A percentile compares a stretch with the other conserved stretches of the same genome.
phyloP scores from a whole-genome alignment of 2,329 filamentous ascomycete species.

The Aspergillus sergii region DNA sequence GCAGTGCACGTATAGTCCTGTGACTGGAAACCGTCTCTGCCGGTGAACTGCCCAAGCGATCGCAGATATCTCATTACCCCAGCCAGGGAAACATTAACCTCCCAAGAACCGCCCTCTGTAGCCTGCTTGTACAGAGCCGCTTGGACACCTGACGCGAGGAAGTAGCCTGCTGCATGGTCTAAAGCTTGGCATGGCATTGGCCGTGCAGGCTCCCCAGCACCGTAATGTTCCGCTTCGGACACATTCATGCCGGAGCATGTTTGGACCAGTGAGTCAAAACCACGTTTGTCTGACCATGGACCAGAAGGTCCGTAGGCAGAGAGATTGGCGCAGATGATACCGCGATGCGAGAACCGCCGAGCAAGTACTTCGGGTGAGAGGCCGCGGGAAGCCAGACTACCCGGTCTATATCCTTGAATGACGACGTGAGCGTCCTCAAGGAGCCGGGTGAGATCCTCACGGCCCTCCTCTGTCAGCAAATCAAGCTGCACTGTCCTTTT shows the following conservation, averaged over 20 bases:
- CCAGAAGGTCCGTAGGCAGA: constrained; percentile 56
- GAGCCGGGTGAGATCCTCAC: constrained; percentile 30
- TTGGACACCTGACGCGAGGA: constrained; percentile 57
- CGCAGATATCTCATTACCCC: constrained; percentile 60
- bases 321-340: constrained; percentile 55
- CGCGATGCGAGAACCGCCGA: constrained; percentile 38
- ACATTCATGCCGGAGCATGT: constrained; percentile 60
- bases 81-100: constrained; percentile 59
- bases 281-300: constrained; percentile 51
- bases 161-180: constrained; percentile 59
- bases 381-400: constrained; percentile 49
- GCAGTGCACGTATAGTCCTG: constrained; percentile 33
- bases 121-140: constrained; percentile 55
- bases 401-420: constrained; percentile 52
- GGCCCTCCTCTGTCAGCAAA: constrained; percentile 29
- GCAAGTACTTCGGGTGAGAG: constrained; percentile 43
- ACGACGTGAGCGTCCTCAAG: constrained; percentile 46
- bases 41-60: constrained; percentile 56
- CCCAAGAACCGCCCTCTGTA: constrained; percentile 50
- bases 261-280: constrained; percentile 61
- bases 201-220: constrained; percentile 42
- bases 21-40: constrained; percentile 47
- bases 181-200: constrained; percentile 58
- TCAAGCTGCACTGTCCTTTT: constrained; percentile 43
- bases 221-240: constrained; percentile 54